Percentiles rank a stretch among this genome's conserved stretches.
These are phyloP conservation scores for Jaenimonas drosophilae DNA, from an alignment of 208 protist species.

Conservation along the genomic window DNA sequence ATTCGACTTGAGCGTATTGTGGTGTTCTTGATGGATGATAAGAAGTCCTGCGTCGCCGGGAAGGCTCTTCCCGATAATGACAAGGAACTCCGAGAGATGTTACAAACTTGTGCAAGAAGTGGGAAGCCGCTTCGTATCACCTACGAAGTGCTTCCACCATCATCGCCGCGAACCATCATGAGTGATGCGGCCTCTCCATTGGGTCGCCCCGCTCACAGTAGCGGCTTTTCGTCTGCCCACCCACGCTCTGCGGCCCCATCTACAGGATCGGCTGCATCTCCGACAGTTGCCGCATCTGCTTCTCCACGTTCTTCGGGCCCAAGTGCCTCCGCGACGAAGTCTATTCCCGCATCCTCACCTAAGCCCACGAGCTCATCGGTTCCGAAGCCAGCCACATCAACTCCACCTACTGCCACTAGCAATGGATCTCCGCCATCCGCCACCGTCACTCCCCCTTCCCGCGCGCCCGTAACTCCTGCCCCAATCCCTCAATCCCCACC, in stretches of 20 bases:
- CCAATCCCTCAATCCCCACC: no score
- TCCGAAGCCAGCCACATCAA: no score
- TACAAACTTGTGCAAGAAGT: constrained; percentile 15
- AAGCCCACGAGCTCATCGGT: no score
- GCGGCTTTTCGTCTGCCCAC: not conserved
- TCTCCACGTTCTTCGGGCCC: no score
- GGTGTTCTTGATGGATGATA: constrained; percentile 1
- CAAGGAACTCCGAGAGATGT: constrained; percentile 7
- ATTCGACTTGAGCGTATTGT: not conserved
- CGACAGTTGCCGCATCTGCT: no score
- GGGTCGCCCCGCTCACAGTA: not conserved
- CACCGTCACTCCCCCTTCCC: no score
- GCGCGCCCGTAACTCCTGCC: no score
- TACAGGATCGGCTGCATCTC: not conserved
- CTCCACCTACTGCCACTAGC: no score
- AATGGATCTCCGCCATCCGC: no score
- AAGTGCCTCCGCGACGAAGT: no score
- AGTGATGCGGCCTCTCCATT: not conserved
- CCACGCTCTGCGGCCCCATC: not conserved
- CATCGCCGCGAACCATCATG: not conserved
- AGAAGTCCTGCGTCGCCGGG: not conserved
- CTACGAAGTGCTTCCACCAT: constrained; percentile 4
- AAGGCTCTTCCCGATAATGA: constrained; percentile 10
- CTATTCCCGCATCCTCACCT: no score
- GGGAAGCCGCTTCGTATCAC: constrained; percentile 17